Percentiles rank a stretch among this genome's conserved stretches.
Evolutionary conservation across 2,329 filamentous ascomycete genomes (phyloP).

Genomic region (Fusarium tuaranense): DNA sequence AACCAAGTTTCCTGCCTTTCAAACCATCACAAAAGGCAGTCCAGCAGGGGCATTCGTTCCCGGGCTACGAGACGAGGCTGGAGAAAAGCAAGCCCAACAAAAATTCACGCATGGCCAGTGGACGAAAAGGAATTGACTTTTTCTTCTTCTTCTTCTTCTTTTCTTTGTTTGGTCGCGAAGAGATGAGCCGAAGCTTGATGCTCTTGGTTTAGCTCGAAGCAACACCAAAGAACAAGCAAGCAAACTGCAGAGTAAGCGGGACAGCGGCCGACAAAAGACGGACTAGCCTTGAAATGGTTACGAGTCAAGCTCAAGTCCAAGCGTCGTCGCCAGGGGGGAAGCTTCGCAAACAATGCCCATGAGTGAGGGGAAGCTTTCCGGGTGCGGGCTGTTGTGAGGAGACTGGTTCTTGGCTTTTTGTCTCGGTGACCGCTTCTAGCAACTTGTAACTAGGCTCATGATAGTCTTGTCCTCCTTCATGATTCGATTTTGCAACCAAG

Average conservation of each 20-base stretch:
- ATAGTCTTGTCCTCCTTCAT: not conserved
- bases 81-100: conserved; percentile 18
- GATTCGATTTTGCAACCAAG: not conserved
- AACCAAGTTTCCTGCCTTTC: conserved; percentile 18
- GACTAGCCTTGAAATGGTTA: conserved; percentile 31
- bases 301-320: conserved; percentile 18
- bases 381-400: conserved; percentile 25
- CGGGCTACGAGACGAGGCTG: not conserved
- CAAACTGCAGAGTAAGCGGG: not conserved
- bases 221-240: conserved; percentile 13
- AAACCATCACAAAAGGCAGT: not conserved
- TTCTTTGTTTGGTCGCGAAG: conserved; percentile 6
- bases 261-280: conserved; percentile 25
- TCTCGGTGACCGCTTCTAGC: not conserved
- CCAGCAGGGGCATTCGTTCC: not conserved
- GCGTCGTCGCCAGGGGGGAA: conserved; percentile 22
- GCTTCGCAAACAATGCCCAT: conserved; percentile 12
- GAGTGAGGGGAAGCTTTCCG: conserved; percentile 26
- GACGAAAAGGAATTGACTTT: conserved; percentile 34
- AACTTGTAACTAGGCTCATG: not conserved
- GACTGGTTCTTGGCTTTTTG: conserved; percentile 9
- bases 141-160: not conserved
- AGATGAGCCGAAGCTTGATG: conserved; percentile 16
- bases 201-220: conserved; percentile 30
- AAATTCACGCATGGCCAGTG: conserved; percentile 28